A percentile compares a stretch with the other conserved stretches of the same genome.
Evolutionary conservation across 805 yeast genomes (phyloP).

Genomic region (Sugiyamaella boreocaroliniensis): DNA sequence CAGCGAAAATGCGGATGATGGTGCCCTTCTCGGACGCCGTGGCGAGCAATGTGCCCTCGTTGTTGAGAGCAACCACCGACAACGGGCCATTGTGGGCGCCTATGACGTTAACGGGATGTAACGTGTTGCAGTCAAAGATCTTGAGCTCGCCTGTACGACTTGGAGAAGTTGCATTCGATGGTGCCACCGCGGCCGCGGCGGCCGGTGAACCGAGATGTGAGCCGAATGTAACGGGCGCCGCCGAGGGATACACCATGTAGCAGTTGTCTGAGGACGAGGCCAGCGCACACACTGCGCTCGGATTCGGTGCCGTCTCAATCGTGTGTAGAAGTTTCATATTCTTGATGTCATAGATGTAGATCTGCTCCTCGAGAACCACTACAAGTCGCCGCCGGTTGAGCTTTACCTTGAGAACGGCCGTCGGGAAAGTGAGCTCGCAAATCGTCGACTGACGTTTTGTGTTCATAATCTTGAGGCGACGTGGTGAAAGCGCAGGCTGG

Average conservation of each 20-base stretch:
- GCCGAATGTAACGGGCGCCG: constrained; percentile 28
- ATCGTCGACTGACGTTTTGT: constrained; percentile 69
- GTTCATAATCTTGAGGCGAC: constrained; percentile 75
- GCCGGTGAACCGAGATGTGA: constrained; percentile 13
- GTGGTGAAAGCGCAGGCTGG: constrained; percentile 56
- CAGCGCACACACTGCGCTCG: constrained; percentile 33
- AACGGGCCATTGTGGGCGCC: constrained; percentile 81
- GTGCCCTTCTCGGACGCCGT: constrained; percentile 91
- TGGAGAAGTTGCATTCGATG: constrained; percentile 14
- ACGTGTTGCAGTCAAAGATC: constrained; percentile 65
- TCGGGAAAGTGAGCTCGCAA: constrained; percentile 84
- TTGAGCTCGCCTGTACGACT: constrained; percentile 56
- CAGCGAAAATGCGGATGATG: constrained; percentile 71
- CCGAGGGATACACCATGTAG: constrained; percentile 50
- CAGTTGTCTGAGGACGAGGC: constrained; percentile 40
- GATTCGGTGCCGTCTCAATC: constrained; percentile 50
- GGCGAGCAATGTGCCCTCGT: constrained; percentile 74
- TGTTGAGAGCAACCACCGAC: constrained; percentile 59
- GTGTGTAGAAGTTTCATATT: constrained; percentile 78
- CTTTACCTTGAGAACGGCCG: constrained; percentile 61
- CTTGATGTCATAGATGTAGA: constrained; percentile 82
- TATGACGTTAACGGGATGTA: constrained; percentile 72
- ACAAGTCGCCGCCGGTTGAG: constrained; percentile 77
- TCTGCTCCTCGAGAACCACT: constrained; percentile 71
- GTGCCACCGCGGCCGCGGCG: constrained; percentile 7